A percentile compares a stretch with the other conserved stretches of the same genome.
phyloP scores from a whole-genome alignment of 2,329 filamentous ascomycete species.

The Monosporascus sp. region DNA sequence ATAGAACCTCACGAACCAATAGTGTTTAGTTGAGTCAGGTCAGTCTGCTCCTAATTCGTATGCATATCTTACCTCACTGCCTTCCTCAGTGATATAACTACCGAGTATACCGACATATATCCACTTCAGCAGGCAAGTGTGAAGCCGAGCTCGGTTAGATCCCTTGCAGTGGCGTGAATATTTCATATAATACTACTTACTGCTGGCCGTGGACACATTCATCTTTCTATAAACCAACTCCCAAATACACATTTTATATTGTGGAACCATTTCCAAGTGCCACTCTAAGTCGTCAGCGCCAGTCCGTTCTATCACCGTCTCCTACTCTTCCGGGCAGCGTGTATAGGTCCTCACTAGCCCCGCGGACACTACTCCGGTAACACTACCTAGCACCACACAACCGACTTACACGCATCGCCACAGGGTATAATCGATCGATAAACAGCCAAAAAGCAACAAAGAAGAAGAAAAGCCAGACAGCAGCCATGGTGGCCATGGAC shows the following conservation, averaged over 20 bases:
- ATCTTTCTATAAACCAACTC: not conserved
- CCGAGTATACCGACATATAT: too few relatives aligned
- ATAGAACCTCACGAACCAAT: not conserved
- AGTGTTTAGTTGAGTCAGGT: too few relatives aligned
- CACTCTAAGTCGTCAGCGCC: too few relatives aligned
- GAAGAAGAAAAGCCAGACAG: constrained; percentile 2
- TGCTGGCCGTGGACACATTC: not conserved
- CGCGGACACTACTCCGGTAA: not conserved
- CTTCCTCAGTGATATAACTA: too few relatives aligned
- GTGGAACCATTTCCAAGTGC: not conserved
- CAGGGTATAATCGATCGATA: not conserved
- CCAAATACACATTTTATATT: not conserved
- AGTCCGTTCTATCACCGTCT: too few relatives aligned
- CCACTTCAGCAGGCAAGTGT: too few relatives aligned
- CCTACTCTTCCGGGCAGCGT: too few relatives aligned
- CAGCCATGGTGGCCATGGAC: constrained; percentile 64
- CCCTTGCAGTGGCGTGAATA: not conserved
- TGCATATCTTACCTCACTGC: too few relatives aligned
- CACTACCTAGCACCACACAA: constrained; percentile 1
- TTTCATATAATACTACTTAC: not conserved
- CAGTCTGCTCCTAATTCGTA: too few relatives aligned
- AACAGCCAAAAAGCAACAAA: constrained; percentile 1
- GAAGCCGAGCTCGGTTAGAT: too few relatives aligned
- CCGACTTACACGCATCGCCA: constrained; percentile 10
- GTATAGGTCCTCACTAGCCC: too few relatives aligned